These are phyloP conservation scores for Fraxinus americana DNA, from an alignment of 257 asterid species.

Conservation along the genomic window DNA sequence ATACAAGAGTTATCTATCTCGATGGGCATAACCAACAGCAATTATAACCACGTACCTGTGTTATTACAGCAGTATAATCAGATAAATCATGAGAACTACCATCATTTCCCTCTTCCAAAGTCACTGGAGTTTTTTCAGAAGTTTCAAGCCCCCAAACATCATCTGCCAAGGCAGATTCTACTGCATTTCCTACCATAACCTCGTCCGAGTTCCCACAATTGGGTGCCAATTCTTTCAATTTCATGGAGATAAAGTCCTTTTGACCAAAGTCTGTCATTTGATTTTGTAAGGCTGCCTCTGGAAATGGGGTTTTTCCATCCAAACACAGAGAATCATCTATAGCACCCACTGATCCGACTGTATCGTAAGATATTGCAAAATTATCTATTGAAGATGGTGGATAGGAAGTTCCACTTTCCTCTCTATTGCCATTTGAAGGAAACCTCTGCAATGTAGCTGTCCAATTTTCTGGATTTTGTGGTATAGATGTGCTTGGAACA, in stretches of 20 bases:
- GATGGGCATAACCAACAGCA: conserved; percentile 1
- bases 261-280: conserved; percentile 37
- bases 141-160: conserved; percentile 36
- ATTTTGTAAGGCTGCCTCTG: conserved; percentile 29
- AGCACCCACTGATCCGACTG: conserved; percentile 35
- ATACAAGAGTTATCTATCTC: conserved; percentile 25
- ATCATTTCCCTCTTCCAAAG: conserved; percentile 32
- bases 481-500: conserved; percentile 41
- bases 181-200: conserved; percentile 24
- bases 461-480: conserved; percentile 32
- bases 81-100: conserved; percentile 37
- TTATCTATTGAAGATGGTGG: conserved; percentile 31
- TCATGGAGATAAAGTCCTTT: conserved; percentile 47
- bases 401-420: conserved; percentile 36
- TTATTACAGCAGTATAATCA: conserved; percentile 42
- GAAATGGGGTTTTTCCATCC: conserved; percentile 35
- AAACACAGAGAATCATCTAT: conserved; percentile 32
- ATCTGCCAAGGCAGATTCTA: conserved; percentile 37
- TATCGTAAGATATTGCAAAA: conserved; percentile 32
- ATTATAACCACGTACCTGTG: conserved; percentile 46
- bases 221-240: conserved; percentile 57
- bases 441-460: conserved; percentile 11
- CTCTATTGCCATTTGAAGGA: conserved; percentile 36
- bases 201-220: conserved; percentile 27
- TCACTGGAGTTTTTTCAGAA: conserved; percentile 32